Evolutionary conservation across 768 basidiomycete species (phyloP).

Genomic region (Tulasnella sp.): DNA sequence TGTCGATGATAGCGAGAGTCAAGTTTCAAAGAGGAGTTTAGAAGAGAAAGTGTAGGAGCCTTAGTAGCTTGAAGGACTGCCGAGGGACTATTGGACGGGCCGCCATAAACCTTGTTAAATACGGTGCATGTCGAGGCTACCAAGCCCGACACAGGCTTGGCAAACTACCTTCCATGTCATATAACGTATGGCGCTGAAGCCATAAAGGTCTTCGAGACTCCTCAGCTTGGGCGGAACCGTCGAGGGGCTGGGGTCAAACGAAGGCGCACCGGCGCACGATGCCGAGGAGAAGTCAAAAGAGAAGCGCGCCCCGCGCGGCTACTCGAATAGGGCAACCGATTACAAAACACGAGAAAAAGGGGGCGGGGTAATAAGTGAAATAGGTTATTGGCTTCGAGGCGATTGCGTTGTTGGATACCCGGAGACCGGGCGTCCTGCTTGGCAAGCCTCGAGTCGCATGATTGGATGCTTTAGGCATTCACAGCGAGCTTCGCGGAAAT

Average conservation of each 20-base stretch:
- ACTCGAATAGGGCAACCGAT: background rate
- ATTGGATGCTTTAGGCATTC: background rate
- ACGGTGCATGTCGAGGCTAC: background rate
- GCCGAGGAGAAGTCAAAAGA: background rate
- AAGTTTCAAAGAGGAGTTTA: background rate
- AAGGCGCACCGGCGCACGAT: background rate
- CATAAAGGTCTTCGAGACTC: background rate
- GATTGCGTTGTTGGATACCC: background rate
- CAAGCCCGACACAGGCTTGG: background rate
- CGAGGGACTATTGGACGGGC: background rate
- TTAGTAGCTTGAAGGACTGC: background rate
- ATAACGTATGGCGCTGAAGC: background rate
- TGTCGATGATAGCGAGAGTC: background rate
- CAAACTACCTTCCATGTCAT: background rate
- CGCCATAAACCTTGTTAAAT: background rate
- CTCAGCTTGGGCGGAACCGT: background rate
- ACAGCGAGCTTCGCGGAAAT: background rate
- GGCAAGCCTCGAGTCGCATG: background rate
- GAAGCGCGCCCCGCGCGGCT: background rate
- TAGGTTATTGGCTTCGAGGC: background rate
- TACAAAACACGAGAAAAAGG: background rate
- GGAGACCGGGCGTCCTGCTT: background rate
- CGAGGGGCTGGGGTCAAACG: background rate
- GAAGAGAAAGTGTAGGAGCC: background rate
- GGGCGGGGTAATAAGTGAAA: background rate